Evolutionary conservation across 2,329 filamentous ascomycete genomes (phyloP).

Genomic region (Claviceps paspali): DNA sequence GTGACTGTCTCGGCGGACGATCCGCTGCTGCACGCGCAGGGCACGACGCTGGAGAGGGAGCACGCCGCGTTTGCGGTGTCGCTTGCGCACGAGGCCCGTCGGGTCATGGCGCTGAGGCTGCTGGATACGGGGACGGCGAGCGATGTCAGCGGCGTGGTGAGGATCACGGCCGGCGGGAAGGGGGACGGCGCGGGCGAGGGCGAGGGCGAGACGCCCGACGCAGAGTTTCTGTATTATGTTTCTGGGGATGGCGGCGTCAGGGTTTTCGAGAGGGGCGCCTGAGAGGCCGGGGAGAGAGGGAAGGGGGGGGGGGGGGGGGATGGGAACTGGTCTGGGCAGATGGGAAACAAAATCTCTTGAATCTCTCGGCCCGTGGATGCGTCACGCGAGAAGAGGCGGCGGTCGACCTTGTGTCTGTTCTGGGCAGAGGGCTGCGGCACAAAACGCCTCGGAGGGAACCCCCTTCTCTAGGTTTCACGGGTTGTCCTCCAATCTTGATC

Average conservation of each 20-base stretch:
- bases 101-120: slow-evolving; percentile 55
- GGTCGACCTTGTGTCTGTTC: too few relatives aligned
- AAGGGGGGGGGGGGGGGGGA: too few relatives aligned
- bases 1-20: slow-evolving; percentile 58
- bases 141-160: slow-evolving; percentile 79
- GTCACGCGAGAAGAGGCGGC: too few relatives aligned
- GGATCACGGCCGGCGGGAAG: slow-evolving; percentile 47
- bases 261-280: slow-evolving; percentile 66
- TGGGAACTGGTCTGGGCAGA: too few relatives aligned
- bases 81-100: slow-evolving; percentile 59
- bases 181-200: slow-evolving; percentile 13
- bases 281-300: too few relatives aligned
- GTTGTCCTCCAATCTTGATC: too few relatives aligned
- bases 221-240: slow-evolving; percentile 70
- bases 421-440: too few relatives aligned
- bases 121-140: slow-evolving; percentile 78
- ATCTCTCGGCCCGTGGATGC: too few relatives aligned
- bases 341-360: too few relatives aligned
- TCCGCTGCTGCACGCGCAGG: slow-evolving; percentile 47
- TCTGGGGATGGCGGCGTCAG: slow-evolving; percentile 62
- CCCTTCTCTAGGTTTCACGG: too few relatives aligned
- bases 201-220: slow-evolving; percentile 14
- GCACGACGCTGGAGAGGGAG: slow-evolving; percentile 52
- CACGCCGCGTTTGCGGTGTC: slow-evolving; percentile 57
- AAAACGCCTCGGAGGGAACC: too few relatives aligned